Evolutionary conservation across 768 basidiomycete genomes (phyloP).

Genomic region (Scleroderma citrinum): DNA sequence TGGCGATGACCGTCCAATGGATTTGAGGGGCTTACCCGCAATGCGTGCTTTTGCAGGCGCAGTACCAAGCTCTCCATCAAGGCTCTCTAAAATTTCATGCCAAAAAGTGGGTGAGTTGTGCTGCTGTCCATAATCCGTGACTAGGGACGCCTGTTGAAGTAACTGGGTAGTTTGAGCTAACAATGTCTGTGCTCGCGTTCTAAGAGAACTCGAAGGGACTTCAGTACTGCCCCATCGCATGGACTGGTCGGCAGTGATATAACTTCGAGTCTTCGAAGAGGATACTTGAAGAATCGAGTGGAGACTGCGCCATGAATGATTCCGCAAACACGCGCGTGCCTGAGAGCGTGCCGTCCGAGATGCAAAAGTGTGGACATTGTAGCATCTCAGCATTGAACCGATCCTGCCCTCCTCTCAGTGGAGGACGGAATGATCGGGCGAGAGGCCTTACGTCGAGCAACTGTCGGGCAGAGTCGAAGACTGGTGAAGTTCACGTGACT

Average conservation of each 20-base stretch:
- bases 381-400: too few species aligned
- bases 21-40: slow-evolving; percentile 42
- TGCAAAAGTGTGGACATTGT: not conserved
- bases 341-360: not conserved
- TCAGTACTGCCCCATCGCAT: not conserved
- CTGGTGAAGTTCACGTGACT: too few species aligned
- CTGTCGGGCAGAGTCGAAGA: too few species aligned
- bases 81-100: slow-evolving; percentile 36
- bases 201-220: not conserved
- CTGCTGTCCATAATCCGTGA: slow-evolving; percentile 11
- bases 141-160: slow-evolving; percentile 39
- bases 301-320: not conserved
- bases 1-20: not conserved
- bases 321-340: not conserved
- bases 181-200: slow-evolving; percentile 36
- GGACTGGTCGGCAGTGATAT: not conserved
- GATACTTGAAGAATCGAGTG: not conserved
- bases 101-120: slow-evolving; percentile 39
- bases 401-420: too few species aligned
- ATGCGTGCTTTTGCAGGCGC: slow-evolving; percentile 38
- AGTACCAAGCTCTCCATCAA: slow-evolving; percentile 26
- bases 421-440: too few species aligned
- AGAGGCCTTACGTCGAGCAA: too few species aligned
- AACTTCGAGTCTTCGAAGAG: not conserved
- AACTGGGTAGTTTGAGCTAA: slow-evolving; percentile 45